Evolutionary conservation across 2,329 filamentous ascomycete genomes (phyloP).

Genomic region (Cladophialophora psammophila): DNA sequence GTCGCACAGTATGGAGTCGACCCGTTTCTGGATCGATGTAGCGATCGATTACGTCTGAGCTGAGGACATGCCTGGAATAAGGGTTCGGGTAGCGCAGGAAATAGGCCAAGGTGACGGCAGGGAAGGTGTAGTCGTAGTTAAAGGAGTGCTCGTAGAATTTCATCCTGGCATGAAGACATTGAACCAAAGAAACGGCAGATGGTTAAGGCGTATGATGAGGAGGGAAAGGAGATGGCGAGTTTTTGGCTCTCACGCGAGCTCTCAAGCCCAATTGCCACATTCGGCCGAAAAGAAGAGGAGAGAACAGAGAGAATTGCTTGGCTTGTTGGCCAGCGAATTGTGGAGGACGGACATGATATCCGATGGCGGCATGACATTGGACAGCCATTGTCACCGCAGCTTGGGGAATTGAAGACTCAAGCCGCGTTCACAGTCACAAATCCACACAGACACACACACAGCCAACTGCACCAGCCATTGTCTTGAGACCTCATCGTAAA

Average conservation of each 20-base stretch:
- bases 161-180: constrained; percentile 47
- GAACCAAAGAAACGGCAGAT: constrained; percentile 9
- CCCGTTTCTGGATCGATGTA: constrained; percentile 66
- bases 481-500: background rate
- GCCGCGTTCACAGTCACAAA: background rate
- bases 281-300: constrained; percentile 6
- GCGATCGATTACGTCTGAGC: constrained; percentile 70
- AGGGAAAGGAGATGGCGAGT: constrained; percentile 16
- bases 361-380: constrained; percentile 4
- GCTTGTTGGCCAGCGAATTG: constrained; percentile 1
- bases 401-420: background rate
- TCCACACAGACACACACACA: background rate
- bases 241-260: constrained; percentile 25
- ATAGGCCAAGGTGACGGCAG: constrained; percentile 71
- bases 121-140: constrained; percentile 70
- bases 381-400: background rate
- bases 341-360: constrained; percentile 5
- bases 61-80: constrained; percentile 70
- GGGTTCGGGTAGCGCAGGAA: constrained; percentile 74
- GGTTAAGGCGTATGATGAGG: constrained; percentile 7
- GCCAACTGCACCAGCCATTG: background rate
- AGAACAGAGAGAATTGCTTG: background rate
- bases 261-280: constrained; percentile 21
- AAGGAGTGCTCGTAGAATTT: constrained; percentile 64
- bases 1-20: constrained; percentile 66